Evolutionary conservation across 2,329 filamentous ascomycete genomes (phyloP).

Genomic region (Botrytis porri): DNA sequence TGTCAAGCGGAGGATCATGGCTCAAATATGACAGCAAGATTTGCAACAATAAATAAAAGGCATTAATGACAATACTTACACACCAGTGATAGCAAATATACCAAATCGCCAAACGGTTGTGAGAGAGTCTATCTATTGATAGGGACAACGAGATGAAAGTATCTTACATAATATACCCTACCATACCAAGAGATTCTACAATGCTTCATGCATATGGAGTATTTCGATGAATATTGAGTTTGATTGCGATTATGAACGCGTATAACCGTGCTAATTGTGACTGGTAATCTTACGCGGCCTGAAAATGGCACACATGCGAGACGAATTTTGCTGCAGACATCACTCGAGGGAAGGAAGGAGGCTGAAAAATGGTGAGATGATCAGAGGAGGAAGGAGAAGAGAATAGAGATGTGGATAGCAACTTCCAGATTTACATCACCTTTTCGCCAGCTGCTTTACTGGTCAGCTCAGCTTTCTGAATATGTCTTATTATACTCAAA

Average conservation of each 20-base stretch:
- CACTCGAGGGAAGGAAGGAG: neutral
- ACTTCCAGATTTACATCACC: neutral
- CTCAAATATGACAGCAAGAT: too few species aligned
- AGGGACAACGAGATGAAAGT: too few species aligned
- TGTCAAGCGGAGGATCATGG: too few species aligned
- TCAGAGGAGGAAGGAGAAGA: neutral
- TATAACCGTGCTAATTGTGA: neutral
- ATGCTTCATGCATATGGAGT: neutral
- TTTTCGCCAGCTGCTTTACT: neutral
- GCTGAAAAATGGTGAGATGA: neutral
- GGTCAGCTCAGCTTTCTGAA: neutral
- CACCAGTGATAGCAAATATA: too few species aligned
- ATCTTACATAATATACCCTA: too few species aligned
- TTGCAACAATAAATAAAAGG: too few species aligned
- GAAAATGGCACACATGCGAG: rapidly evolving
- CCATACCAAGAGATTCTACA: neutral
- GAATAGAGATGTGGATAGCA: neutral
- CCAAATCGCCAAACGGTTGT: too few species aligned
- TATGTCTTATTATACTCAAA: too few species aligned
- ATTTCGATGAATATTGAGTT: neutral
- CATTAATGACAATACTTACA: too few species aligned
- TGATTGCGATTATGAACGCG: too few species aligned
- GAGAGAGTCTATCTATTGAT: too few species aligned
- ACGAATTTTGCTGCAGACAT: neutral
- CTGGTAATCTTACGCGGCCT: neutral